Evolutionary conservation across 2,329 filamentous ascomycete genomes (phyloP), one percentile per base, ranked within the genome.

Genomic region (Xylariaceae sp.): DNA sequence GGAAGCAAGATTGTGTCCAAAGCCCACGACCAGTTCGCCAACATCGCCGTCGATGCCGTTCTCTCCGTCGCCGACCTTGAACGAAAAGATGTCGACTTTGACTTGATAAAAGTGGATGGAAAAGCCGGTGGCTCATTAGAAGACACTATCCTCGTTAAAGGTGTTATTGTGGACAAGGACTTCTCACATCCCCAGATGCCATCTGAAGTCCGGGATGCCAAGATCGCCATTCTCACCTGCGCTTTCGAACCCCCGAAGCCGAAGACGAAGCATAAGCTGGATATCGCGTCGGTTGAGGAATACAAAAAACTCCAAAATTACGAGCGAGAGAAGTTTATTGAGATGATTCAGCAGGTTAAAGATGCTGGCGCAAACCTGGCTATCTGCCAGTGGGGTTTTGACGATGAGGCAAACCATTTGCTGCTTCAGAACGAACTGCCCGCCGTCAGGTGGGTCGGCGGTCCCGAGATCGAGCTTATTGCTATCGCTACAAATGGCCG

Each of bases 151-250:
- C 84, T 99, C 41, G 92, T 99, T 65, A 95, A 97, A 77, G 94
- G 94, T 71, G 94, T 99, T 62, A 95, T 99, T 71, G 83, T 99
- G 72, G 94, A 99, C 83, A 99, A 99, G 79, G 95, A 99, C 76
- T 99, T 99, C 74, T 97, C 94, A 34, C 94, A 99, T 73, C 94
- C 94, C 12, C 94, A 99, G 76, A 99, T 99, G 94, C 94, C 94
- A 10, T 89, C 88, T 47, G 91, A 96, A 74, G 92, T 99, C 61
- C 83, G 80, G 65, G 91, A 99, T 74, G 95, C 94, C 69, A 97
- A 96, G 79, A 85, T 99, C 68, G 94, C 94, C 64, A 99, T 99
- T 67, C 78, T 99, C 56, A 99, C 94, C 48, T 99, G 94, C 72
- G 91, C 94, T 3, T 99, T 99, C 70, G 94, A 99, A 77, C 94